A percentile compares a stretch with the other conserved stretches of the same genome.
Evolutionary conservation across 306 rosid genomes (phyloP).

Genomic region (Crataegus laevigata): DNA sequence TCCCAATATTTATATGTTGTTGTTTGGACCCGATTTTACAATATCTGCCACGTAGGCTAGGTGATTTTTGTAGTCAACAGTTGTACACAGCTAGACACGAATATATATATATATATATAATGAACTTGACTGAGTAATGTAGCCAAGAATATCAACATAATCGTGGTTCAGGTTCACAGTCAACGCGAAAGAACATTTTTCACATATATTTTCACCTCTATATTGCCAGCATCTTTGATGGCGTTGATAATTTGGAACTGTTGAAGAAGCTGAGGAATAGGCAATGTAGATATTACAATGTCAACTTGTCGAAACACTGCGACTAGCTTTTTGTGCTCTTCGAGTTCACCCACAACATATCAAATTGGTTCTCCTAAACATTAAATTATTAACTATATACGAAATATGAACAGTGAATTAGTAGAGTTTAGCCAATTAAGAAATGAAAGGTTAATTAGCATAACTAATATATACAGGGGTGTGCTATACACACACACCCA

Average conservation of each 20-base stretch:
- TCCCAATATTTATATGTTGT: neutral
- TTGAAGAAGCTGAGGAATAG: slow-evolving; percentile 36
- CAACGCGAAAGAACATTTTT: neutral
- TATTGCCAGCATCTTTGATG: slow-evolving; percentile 34
- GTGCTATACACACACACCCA: no score
- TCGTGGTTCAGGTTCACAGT: neutral
- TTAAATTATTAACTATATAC: neutral
- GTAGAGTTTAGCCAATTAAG: neutral
- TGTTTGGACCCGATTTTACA: no score
- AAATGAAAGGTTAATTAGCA: neutral
- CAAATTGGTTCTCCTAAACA: neutral
- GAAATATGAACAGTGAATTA: neutral
- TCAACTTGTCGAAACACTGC: slow-evolving; percentile 23
- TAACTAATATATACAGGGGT: neutral
- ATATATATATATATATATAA: neutral
- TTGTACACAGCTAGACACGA: neutral
- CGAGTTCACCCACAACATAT: slow-evolving; percentile 22
- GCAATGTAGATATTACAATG: slow-evolving; percentile 37
- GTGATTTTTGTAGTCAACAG: no score
- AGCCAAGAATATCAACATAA: neutral
- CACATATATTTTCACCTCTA: slow-evolving; percentile 28
- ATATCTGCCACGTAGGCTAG: no score
- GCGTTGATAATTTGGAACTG: slow-evolving; percentile 40
- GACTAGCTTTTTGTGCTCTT: slow-evolving; percentile 38
- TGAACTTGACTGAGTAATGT: neutral